Percentiles rank a stretch among this genome's conserved stretches.
phyloP scores from a whole-genome alignment of 2,329 filamentous ascomycete species.

The Microascus cirrosus region DNA sequence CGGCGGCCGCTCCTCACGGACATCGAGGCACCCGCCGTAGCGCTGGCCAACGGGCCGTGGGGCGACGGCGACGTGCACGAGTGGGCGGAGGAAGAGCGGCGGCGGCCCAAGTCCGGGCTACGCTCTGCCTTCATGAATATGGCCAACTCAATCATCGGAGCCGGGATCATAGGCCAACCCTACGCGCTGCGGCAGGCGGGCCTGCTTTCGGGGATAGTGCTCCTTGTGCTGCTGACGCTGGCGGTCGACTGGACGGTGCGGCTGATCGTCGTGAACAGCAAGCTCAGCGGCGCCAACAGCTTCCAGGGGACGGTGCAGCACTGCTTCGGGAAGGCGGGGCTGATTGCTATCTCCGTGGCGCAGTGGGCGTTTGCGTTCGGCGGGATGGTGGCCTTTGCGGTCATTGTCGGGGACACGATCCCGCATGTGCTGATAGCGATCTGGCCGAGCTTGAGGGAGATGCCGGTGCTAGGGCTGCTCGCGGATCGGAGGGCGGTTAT shows the following conservation, averaged over 20 bases:
- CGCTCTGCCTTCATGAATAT: conserved; percentile 97
- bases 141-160: conserved; percentile 94
- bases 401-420: conserved; percentile 94
- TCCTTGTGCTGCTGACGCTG: conserved; percentile 70
- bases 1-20: conserved; percentile 66
- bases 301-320: conserved; percentile 95
- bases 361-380: conserved; percentile 99
- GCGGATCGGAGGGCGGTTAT: conserved; percentile 77
- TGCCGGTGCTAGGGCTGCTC: conserved; percentile 71
- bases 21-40: conserved; percentile 68
- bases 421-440: conserved; percentile 77
- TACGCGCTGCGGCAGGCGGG: conserved; percentile 95
- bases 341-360: conserved; percentile 79
- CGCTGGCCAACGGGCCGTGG: conserved; percentile 46
- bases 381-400: conserved; percentile 95
- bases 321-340: conserved; percentile 80
- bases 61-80: conserved; percentile 28
- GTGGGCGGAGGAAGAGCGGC: conserved; percentile 42
- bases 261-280: conserved; percentile 94
- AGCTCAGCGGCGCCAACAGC: conserved; percentile 83
- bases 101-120: conserved; percentile 73
- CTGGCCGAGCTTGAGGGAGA: conserved; percentile 62
- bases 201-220: conserved; percentile 63
- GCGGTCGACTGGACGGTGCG: conserved; percentile 96
- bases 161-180: conserved; percentile 71